phyloP scores from a whole-genome alignment of 768 basidiomycete species.

The Royoungia palumana region DNA sequence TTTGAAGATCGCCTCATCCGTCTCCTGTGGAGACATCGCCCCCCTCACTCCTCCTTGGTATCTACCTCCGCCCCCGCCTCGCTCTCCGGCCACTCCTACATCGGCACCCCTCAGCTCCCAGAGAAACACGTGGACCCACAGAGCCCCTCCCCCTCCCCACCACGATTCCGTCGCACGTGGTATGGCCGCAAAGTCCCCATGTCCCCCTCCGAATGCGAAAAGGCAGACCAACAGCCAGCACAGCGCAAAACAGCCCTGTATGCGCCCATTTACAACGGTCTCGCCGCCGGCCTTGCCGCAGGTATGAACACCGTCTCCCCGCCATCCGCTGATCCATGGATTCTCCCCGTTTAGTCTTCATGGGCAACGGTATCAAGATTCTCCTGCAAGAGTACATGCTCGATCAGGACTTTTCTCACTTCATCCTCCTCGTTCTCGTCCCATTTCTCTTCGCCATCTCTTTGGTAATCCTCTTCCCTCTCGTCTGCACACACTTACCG shows the following conservation, averaged over 20 bases:
- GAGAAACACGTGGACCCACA: slow-evolving; percentile 15
- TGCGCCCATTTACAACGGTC: slow-evolving; percentile 26
- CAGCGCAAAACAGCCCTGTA: slow-evolving; percentile 24
- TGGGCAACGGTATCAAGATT: slow-evolving; percentile 60
- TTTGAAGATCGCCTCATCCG: slow-evolving; percentile 58
- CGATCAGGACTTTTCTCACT: slow-evolving; percentile 43
- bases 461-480: slow-evolving; percentile 27
- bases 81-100: slow-evolving; percentile 36
- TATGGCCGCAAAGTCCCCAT: slow-evolving; percentile 52
- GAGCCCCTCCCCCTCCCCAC: slow-evolving; percentile 26
- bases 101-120: slow-evolving; percentile 15
- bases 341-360: slow-evolving; percentile 45
- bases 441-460: slow-evolving; percentile 48
- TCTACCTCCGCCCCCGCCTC: slow-evolving; percentile 33
- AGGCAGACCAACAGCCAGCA: slow-evolving; percentile 13
- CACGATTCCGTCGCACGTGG: slow-evolving; percentile 50
- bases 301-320: slow-evolving; percentile 5
- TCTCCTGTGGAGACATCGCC: slow-evolving; percentile 48
- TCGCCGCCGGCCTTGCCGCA: slow-evolving; percentile 25
- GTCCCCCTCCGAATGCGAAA: slow-evolving; percentile 31
- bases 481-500: neutral
- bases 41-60: slow-evolving; percentile 20
- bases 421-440: slow-evolving; percentile 37
- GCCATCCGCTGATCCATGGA: neutral
- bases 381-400: slow-evolving; percentile 53